Base-by-base conservation (phyloP, 2,329 filamentous ascomycete genomes). In the Exophiala mesophila region DNA sequence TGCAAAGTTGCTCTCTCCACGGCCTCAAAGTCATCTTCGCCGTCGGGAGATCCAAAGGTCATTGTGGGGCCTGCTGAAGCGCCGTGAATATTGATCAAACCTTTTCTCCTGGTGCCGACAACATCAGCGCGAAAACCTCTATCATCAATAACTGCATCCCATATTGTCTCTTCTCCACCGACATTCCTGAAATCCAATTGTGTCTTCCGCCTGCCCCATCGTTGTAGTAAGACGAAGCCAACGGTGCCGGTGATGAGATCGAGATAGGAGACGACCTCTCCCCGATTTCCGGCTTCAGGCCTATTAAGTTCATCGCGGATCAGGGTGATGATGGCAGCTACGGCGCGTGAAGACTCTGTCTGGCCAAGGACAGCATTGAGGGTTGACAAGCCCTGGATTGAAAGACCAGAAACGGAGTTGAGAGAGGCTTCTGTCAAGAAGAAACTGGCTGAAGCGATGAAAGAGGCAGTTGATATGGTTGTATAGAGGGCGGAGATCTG, bases 51-150 rank as follows among this genome's bases (percentile, higher is more conserved):
- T 36, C 67, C 53, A 38, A 70, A 70, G 7, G 71, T 71, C 77
- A 80, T 50, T 74, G 74, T 49, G 65, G 71, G 58, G 24, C 67
- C 77, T 36, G 77, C 70, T 32, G 63, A 65, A 31, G 47, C 40
- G 17, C 53, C 47, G 5, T 35, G 37, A 59, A 62, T 31, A 58
- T 59, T 29, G 63, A 57, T 36, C 59, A 59, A 43, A 61, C 62
- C 26, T 39, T 53, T 45, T 31, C 47, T 42, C 32, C 50, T 45
- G 4, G 63, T 65, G n/a, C 63, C 65, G 13, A 71, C 60, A 34
- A 71, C 68, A 49, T 71, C 68, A 19, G 68, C 68, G 42, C 68
- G 61, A 33, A 64, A 51, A 4, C 68, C 68, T 45, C 63, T 66
- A 45, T 71, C 68, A 21, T 71, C 56, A 15, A 71, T 70, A 33